These are phyloP conservation scores for Salix koriyanagi DNA, from an alignment of 345 rosid genomes.

Conservation along the genomic window DNA sequence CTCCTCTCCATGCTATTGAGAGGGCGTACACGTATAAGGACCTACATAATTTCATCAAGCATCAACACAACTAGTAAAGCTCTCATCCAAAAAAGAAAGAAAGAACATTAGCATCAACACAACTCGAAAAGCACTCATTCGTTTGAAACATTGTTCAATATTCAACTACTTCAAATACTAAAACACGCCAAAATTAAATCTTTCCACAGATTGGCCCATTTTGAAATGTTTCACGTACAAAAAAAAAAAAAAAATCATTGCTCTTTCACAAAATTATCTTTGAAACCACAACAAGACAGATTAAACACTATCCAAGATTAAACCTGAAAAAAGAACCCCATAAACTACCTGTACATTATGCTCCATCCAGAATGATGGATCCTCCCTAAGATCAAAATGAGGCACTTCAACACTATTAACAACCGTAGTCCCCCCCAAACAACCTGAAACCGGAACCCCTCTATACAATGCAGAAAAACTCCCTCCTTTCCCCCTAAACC, in stretches of 20 bases:
- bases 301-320: background rate
- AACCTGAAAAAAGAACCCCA: background rate
- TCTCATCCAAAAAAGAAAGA: background rate
- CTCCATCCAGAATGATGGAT: constrained; percentile 98
- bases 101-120: background rate
- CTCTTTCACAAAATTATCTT: background rate
- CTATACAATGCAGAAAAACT: constrained; percentile 66
- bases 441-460: constrained; percentile 62
- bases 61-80: background rate
- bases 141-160: background rate
- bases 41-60: constrained; percentile 34
- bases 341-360: constrained; percentile 81
- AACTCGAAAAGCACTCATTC: background rate
- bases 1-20: constrained; percentile 78
- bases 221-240: background rate
- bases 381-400: constrained; percentile 86
- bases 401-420: constrained; percentile 82
- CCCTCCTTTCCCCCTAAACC: constrained; percentile 53
- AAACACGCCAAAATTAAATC: background rate
- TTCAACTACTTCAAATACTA: background rate
- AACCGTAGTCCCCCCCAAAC: constrained; percentile 31
- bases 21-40: constrained; percentile 81
- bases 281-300: background rate
- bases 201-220: background rate
- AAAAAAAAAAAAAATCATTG: background rate